phyloP scores from a whole-genome alignment of 768 basidiomycete genomes.

The Amyloporia xantha region DNA sequence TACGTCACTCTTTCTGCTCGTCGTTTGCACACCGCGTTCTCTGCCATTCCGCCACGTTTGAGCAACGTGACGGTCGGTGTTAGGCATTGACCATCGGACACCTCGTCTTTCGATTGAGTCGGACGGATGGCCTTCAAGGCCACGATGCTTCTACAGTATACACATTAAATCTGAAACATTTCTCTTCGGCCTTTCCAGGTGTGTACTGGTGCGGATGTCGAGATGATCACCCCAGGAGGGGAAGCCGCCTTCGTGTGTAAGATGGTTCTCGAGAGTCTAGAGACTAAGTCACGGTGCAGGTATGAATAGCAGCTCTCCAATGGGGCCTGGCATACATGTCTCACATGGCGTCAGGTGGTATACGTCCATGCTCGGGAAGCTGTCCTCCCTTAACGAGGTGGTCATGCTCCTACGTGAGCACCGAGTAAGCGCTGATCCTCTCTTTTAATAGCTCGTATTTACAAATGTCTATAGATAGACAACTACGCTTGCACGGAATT shows the following conservation, averaged over 20 bases:
- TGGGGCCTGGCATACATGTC: too few species aligned
- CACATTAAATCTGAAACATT: not conserved
- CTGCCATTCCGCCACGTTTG: too few species aligned
- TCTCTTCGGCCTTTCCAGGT: conserved; percentile 36
- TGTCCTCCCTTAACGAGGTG: conserved; percentile 62
- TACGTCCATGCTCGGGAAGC: conserved; percentile 88
- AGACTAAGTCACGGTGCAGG: conserved; percentile 39
- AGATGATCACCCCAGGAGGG: conserved; percentile 88
- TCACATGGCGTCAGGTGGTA: too few species aligned
- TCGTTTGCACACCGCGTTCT: too few species aligned
- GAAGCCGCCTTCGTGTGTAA: conserved; percentile 69
- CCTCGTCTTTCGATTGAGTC: too few species aligned
- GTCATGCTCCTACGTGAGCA: conserved; percentile 45
- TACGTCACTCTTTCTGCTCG: too few species aligned
- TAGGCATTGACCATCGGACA: too few species aligned
- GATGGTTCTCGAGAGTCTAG: conserved; percentile 73
- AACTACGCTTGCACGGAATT: conserved; percentile 87
- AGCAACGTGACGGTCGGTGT: too few species aligned
- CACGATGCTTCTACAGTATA: too few species aligned
- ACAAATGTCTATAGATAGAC: conserved; percentile 53
- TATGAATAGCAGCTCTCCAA: too few species aligned
- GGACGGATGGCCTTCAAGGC: too few species aligned
- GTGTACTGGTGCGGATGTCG: conserved; percentile 79
- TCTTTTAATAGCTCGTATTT: not conserved
- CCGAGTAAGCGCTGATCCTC: conserved; percentile 28